phyloP scores from a whole-genome alignment of 805 yeast genomes.

The Peterozyma toletana region DNA sequence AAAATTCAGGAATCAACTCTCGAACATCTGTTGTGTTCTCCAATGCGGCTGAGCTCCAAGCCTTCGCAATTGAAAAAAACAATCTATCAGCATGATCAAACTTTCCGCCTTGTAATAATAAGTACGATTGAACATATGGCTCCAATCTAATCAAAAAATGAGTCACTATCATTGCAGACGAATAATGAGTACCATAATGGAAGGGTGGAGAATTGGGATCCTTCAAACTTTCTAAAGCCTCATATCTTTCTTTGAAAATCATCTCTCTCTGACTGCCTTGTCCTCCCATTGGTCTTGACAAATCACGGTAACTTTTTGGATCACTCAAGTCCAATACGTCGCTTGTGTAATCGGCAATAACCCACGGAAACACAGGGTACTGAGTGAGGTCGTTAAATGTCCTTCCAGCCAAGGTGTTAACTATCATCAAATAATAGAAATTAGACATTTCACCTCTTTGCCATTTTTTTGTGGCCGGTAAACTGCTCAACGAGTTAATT shows the following conservation, averaged over 20 bases:
- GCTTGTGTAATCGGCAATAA: slow-evolving; percentile 74
- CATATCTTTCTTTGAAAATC: slow-evolving; percentile 65
- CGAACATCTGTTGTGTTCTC: slow-evolving; percentile 86
- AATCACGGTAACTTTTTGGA: slow-evolving; percentile 61
- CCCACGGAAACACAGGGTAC: slow-evolving; percentile 91
- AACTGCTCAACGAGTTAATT: slow-evolving; percentile 18
- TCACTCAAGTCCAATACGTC: slow-evolving; percentile 58
- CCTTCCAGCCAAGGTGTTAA: slow-evolving; percentile 82
- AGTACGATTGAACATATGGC: slow-evolving; percentile 76
- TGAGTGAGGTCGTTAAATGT: slow-evolving; percentile 87
- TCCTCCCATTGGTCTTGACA: slow-evolving; percentile 90
- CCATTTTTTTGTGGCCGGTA: slow-evolving; percentile 65
- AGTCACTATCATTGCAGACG: slow-evolving; percentile 89
- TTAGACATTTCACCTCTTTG: slow-evolving; percentile 71
- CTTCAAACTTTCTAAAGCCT: slow-evolving; percentile 55
- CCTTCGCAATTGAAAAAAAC: slow-evolving; percentile 64
- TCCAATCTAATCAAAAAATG: slow-evolving; percentile 69
- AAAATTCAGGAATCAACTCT: slow-evolving; percentile 83
- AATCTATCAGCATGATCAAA: slow-evolving; percentile 86
- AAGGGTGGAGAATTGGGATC: slow-evolving; percentile 66
- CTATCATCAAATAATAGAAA: slow-evolving; percentile 71
- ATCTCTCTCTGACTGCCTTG: slow-evolving; percentile 54
- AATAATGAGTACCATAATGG: slow-evolving; percentile 90
- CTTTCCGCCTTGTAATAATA: slow-evolving; percentile 77
- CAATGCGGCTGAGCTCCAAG: slow-evolving; percentile 74